phyloP scores from a whole-genome alignment of 176 grass and related monocot genomes.

The Avena insularis region DNA sequence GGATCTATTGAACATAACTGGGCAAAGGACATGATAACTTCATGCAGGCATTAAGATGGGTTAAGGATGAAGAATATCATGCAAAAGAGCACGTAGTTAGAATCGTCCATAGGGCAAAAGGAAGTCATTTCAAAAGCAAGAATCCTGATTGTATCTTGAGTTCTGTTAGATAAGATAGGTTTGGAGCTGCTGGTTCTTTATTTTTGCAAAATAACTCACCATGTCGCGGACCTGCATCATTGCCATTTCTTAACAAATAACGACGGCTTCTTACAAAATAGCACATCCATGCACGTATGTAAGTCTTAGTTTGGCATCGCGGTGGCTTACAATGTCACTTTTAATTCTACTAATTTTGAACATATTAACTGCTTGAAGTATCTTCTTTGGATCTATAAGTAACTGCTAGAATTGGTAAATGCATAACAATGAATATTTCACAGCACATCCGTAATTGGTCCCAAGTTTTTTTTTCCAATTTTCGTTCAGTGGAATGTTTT shows the following conservation, averaged over 20 bases:
- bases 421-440: not conserved
- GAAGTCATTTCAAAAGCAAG: not conserved
- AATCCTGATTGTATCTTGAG: slow-evolving; percentile 19
- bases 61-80: slow-evolving; percentile 10
- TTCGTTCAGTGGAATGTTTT: slow-evolving; percentile 1
- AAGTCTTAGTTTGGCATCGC: slow-evolving; percentile 7
- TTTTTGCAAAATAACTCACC: slow-evolving; percentile 6
- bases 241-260: not conserved
- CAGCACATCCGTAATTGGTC: not conserved
- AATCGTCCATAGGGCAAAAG: not conserved
- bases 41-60: not conserved
- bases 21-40: not conserved
- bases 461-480: not conserved
- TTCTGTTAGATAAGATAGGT: not conserved
- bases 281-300: not conserved
- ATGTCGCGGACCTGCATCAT: not conserved
- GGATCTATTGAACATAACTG: not conserved
- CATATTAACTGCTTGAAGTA: not conserved
- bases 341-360: not conserved
- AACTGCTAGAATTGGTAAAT: not conserved
- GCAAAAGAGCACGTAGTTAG: not conserved
- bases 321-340: not conserved
- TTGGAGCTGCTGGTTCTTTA: slow-evolving; percentile 9
- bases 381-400: slow-evolving; percentile 16
- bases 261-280: slow-evolving; percentile 14